phyloP scores from a whole-genome alignment of 164 flowering plant genomes.

The Vitis rupestris region DNA sequence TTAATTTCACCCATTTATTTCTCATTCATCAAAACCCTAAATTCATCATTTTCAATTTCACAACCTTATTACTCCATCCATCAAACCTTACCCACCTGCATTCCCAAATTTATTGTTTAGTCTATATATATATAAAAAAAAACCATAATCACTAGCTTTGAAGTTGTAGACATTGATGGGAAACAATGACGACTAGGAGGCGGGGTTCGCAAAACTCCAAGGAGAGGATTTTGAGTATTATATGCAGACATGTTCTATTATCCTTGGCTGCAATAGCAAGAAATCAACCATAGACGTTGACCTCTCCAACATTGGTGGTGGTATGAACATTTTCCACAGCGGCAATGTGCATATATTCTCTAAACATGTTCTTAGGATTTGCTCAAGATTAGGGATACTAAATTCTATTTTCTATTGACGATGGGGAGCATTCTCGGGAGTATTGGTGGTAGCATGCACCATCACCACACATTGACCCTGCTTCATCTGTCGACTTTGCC shows the following conservation, averaged over 20 bases:
- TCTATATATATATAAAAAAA: too few relatives aligned
- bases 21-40: too few relatives aligned
- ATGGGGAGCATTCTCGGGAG: constrained; percentile 64
- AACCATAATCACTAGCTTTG: not conserved
- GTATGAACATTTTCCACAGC: constrained; percentile 94
- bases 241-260: constrained; percentile 96
- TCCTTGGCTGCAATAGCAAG: constrained; percentile 87
- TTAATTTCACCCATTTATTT: too few relatives aligned
- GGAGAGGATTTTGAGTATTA: constrained; percentile 98
- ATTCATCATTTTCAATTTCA: too few relatives aligned
- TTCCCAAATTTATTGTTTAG: too few relatives aligned
- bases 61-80: too few relatives aligned
- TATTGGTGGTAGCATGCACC: constrained; percentile 8
- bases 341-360: constrained; percentile 97
- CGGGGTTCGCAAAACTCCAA: constrained; percentile 95
- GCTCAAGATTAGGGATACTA: constrained; percentile 92
- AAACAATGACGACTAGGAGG: constrained; percentile 65
- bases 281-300: constrained; percentile 92
- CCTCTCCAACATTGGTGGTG: constrained; percentile 86
- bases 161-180: constrained; percentile 12
- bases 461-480: too few relatives aligned
- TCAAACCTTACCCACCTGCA: too few relatives aligned
- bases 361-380: constrained; percentile 89
- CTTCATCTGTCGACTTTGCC: too few relatives aligned
- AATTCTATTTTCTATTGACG: constrained; percentile 85